Evolutionary conservation across 345 rosid genomes (phyloP), one percentile per base, ranked within the genome.

Genomic region (Ceriops zippeliana): DNA sequence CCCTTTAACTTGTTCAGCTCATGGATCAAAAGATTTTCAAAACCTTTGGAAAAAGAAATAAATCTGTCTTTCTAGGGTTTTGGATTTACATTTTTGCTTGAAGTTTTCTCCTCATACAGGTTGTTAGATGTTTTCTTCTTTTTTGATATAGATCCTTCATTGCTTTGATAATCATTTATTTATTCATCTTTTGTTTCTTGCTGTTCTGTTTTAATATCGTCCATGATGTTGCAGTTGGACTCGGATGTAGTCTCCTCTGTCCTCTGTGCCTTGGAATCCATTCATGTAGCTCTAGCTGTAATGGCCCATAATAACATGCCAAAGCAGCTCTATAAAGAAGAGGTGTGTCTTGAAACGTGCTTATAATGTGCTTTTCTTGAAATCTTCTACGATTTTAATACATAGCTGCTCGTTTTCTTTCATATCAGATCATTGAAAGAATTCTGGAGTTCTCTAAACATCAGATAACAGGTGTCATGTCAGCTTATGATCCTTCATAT

Each of bases 251-350:
- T 85, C 65, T 82, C 83, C 52, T 72, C 74, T 51, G 83, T 90
- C 52, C 86, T 90, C 65, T 85, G 96, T 78, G 98, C 99, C 71
- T 78, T 95, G 81, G 99, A 95, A 82, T 87, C 99, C 59, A 87
- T 95, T 70, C 98, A 95, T 86, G 96, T 96, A 56, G 85, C 92
- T 62, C 86, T 95, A 67, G 93, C 97, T 49, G 81, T 92, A 77
- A 86, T 95, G 96, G 89, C 97, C 52, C 86, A 90, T 79, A 82
- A 73, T 81, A 79, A 87, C 80, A 92, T 95, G 99, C 93, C 99
- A 49, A 92, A 92, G 80, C 99, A 87, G 81, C 87, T 95, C 54
- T 92, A 92, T 72, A 86, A 89, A 65, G 99, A 95, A 81, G 99
- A 92, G 99, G 99, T 92, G 70, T 56, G 62, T 72, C 63, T 61